A percentile compares a stretch with the other conserved stretches of the same genome.
phyloP scores from a whole-genome alignment of 2,329 filamentous ascomycete genomes.

The Pezicula rhizophila region DNA sequence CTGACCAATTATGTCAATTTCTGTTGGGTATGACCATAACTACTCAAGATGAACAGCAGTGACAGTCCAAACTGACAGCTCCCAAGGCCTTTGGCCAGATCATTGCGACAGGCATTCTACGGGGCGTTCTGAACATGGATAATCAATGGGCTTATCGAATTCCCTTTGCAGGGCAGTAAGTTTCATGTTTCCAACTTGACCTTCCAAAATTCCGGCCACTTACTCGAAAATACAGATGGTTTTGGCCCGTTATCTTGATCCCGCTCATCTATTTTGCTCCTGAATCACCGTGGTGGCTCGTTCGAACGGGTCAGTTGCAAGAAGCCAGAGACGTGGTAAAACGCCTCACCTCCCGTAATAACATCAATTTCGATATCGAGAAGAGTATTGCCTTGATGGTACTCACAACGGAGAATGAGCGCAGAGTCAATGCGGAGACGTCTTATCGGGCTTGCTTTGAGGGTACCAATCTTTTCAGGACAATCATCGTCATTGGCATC shows the following conservation, averaged over 20 bases:
- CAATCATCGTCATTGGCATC: conserved; percentile 52
- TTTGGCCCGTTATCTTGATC: conserved; percentile 36
- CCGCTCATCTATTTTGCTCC: conserved; percentile 37
- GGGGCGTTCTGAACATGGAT: too few species aligned
- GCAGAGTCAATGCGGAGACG: conserved; percentile 60
- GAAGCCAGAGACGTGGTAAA: conserved; percentile 31
- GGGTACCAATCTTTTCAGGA: conserved; percentile 70
- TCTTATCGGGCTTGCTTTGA: conserved; percentile 79
- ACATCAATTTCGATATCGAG: conserved; percentile 28
- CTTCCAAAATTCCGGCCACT: too few species aligned
- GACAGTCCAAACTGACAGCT: too few species aligned
- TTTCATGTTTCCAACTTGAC: too few species aligned
- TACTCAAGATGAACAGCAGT: too few species aligned
- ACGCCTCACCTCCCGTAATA: conserved; percentile 34
- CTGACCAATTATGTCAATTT: too few species aligned
- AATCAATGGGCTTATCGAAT: conserved; percentile 42
- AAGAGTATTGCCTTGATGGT: conserved; percentile 86
- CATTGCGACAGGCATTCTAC: too few species aligned
- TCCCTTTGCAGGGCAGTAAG: conserved; percentile 35
- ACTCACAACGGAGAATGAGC: conserved; percentile 76
- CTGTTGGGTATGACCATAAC: too few species aligned
- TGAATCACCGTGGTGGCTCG: conserved; percentile 43
- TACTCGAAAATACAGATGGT: conserved; percentile 27
- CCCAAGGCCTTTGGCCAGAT: too few species aligned
- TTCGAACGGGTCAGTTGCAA: conserved; percentile 33